Evolutionary conservation across 495 filamentous ascomycete species (phyloP), one percentile per base, ranked within the genome.

Genomic region (Aspergillus incahuasiensis): DNA sequence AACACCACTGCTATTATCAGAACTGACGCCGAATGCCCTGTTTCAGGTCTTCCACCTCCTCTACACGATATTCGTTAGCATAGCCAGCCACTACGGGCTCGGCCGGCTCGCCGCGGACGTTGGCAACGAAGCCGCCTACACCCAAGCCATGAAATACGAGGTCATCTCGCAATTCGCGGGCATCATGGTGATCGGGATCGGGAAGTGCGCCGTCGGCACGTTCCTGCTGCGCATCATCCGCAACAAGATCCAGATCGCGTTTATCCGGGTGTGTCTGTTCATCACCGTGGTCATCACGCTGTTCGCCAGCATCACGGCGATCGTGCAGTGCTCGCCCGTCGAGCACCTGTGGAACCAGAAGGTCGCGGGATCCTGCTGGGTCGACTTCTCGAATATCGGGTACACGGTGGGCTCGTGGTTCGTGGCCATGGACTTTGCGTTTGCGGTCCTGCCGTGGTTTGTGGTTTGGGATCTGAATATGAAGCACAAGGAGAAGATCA

Each of bases 381-480:
- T 68, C 8, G 57, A 68, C 35, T 68, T 68, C 44, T 65, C 65
- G 9, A 65, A 58, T 11, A 58, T 68, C 46, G 65, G 62, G 4
- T 67, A 61, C 24, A 65, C 63, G 28, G 60, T 68, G 45, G 63
- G 60, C 45, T 68, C 66, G 11, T 64, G 63, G 61, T 66, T 64
- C 28, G 61, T 64, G 13, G 63, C 54, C 13, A 58, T 58, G 19
- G 66, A 68, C 45, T 63, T 68, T 34, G 56, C 58, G 21, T 64
- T 68, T 46, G 66, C 66, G 0, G 64, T 64, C 28, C 63, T 68
- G 1, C 66, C 63, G 1, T 68, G 66, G 66, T 66, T 68, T 21
- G 58, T 66, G 18, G 51, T 67, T 21, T 68, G 66, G 66, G 59
- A 68, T 44, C 55, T 66, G 48, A 68, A 66, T 32, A 68, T 68